phyloP scores from a whole-genome alignment of 2,329 filamentous ascomycete genomes.

The Immersiporthe knoxdaviesiana region DNA sequence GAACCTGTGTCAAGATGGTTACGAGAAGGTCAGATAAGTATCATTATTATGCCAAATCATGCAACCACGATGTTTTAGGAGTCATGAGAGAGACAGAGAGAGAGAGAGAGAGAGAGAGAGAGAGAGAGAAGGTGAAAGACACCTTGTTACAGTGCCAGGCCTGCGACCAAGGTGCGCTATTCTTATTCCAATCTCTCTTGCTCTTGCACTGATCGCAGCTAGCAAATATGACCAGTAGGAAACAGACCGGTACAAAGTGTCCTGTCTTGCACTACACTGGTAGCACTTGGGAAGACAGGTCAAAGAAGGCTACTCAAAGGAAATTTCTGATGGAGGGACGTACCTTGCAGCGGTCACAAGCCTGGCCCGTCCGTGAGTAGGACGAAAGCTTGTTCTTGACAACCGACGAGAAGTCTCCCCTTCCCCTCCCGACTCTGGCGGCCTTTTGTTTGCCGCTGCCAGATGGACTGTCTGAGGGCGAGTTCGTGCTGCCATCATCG shows the following conservation, averaged over 20 bases:
- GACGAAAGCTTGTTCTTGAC: conserved; percentile 60
- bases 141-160: too few relatives aligned
- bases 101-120: too few relatives aligned
- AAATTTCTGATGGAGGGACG: too few relatives aligned
- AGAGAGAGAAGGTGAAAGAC: background rate
- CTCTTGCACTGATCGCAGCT: background rate
- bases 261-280: background rate
- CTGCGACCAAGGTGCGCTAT: too few relatives aligned
- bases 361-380: conserved; percentile 74
- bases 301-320: too few relatives aligned
- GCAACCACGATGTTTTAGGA: background rate
- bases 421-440: conserved; percentile 51
- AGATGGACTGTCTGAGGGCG: conserved; percentile 35
- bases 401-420: conserved; percentile 57
- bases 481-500: conserved; percentile 45
- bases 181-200: background rate
- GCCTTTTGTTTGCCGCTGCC: conserved; percentile 50
- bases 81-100: too few relatives aligned
- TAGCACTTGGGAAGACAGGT: background rate
- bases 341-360: conserved; percentile 88
- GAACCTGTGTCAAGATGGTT: conserved; percentile 55
- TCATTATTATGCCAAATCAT: background rate
- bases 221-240: too few relatives aligned
- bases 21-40: background rate
- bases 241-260: background rate